These are phyloP conservation scores for Xerocomus brunneocitrinus DNA, from an alignment of 768 basidiomycete genomes.

Conservation along the genomic window DNA sequence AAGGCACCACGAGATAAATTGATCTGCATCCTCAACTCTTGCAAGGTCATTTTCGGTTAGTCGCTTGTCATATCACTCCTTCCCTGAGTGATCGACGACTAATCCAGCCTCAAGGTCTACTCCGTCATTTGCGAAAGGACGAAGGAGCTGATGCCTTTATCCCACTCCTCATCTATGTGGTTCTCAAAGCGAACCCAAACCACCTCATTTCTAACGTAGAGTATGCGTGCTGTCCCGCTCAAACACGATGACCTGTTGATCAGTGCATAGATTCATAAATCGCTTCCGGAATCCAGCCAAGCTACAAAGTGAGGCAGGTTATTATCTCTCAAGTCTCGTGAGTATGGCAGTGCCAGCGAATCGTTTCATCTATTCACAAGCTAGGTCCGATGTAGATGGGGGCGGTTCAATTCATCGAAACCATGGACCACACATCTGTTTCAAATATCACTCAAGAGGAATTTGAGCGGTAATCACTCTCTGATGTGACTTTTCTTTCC, in stretches of 20 bases:
- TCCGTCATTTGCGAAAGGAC: constrained; percentile 80
- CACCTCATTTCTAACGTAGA: constrained; percentile 94
- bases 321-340: constrained; percentile 94
- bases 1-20: constrained; percentile 98
- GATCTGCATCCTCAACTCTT: constrained; percentile 94
- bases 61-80: constrained; percentile 12
- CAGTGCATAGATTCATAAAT: constrained; percentile 73
- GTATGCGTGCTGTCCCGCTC: constrained; percentile 40
- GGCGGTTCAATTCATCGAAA: constrained; percentile 95
- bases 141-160: constrained; percentile 93
- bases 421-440: constrained; percentile 92
- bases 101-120: constrained; percentile 54
- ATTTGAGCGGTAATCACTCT: constrained; percentile 65
- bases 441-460: constrained; percentile 93
- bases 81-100: constrained; percentile 1
- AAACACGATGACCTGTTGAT: no score
- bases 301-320: constrained; percentile 92
- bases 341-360: constrained; percentile 21
- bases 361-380: constrained; percentile 2
- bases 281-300: constrained; percentile 89
- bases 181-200: constrained; percentile 90
- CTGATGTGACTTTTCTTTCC: background rate
- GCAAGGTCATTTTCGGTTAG: constrained; percentile 98
- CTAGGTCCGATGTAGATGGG: constrained; percentile 61
- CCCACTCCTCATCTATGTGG: constrained; percentile 90